These are phyloP conservation scores for Piromyces sp. DNA, from an alignment of 192 early-diverging fungal species.

Conservation along the genomic window DNA sequence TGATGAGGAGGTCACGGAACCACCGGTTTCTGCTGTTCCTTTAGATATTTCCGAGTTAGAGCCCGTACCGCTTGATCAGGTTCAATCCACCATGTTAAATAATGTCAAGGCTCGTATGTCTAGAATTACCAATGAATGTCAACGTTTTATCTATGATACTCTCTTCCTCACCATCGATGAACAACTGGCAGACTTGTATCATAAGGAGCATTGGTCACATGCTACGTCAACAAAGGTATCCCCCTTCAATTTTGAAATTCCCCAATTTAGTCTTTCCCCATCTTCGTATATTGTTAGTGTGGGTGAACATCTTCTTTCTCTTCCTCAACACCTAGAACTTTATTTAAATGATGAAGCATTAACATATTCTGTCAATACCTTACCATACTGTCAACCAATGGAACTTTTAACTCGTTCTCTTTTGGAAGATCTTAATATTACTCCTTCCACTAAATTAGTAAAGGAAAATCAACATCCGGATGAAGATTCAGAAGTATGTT, in stretches of 20 bases:
- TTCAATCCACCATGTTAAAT: neutral
- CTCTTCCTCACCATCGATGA: conserved; percentile 26
- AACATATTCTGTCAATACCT: conserved; percentile 16
- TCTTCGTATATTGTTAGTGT: conserved; percentile 46
- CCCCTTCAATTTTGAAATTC: conserved; percentile 15
- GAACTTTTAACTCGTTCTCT: neutral
- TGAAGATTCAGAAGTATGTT: conserved; percentile 1
- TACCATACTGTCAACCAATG: conserved; percentile 16
- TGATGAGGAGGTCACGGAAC: no score
- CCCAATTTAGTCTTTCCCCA: conserved; percentile 48
- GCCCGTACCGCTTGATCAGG: neutral
- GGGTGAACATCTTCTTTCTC: conserved; percentile 44
- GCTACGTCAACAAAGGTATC: conserved; percentile 3
- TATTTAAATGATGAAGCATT: conserved; percentile 33
- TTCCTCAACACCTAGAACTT: conserved; percentile 52
- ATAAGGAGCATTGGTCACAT: conserved; percentile 19
- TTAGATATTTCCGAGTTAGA: neutral
- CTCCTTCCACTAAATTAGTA: neutral
- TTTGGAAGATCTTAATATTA: neutral
- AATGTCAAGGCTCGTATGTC: neutral
- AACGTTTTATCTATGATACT: conserved; percentile 37
- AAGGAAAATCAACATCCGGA: neutral
- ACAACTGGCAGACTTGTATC: conserved; percentile 19
- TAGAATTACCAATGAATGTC: conserved; percentile 17
- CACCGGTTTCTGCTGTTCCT: neutral